Evolutionary conservation across 2,329 filamentous ascomycete genomes (phyloP).

Genomic region (Talaromyces verruculosus): DNA sequence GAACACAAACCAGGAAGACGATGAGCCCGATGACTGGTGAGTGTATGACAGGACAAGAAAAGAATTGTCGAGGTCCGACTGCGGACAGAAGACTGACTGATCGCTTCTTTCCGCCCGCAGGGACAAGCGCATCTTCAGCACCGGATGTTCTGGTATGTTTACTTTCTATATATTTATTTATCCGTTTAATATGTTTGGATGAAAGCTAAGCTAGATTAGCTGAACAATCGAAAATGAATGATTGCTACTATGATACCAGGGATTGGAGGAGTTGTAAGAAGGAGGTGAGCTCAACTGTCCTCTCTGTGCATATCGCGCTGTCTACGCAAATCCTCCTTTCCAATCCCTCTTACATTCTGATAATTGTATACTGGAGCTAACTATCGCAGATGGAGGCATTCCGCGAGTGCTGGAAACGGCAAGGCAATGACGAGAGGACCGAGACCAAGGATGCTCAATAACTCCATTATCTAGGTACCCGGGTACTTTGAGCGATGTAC

Average conservation of each 20-base stretch:
- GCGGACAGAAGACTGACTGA: constrained; percentile 25
- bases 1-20: constrained; percentile 60
- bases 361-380: not conserved
- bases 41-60: constrained; percentile 27
- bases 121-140: constrained; percentile 98
- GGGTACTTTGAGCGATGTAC: not conserved
- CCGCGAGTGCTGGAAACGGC: constrained; percentile 83
- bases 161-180: too few species aligned
- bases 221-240: constrained; percentile 86
- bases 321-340: not conserved
- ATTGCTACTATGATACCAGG: constrained; percentile 94
- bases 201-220: constrained; percentile 50
- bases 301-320: too few species aligned
- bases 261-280: constrained; percentile 88
- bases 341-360: not conserved
- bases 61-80: not conserved
- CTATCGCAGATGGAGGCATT: constrained; percentile 73
- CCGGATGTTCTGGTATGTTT: constrained; percentile 77
- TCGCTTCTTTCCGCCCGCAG: constrained; percentile 49
- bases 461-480: too few species aligned
- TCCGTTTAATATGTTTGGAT: too few species aligned
- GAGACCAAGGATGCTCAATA: constrained; percentile 68
- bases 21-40: constrained; percentile 95
- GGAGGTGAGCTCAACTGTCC: constrained; percentile 76
- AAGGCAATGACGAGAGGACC: constrained; percentile 83